Percentiles rank a stretch among this genome's conserved stretches.
Conservation (phyloP, 2,329 filamentous ascomycete genomes). For the Neofusicoccum sp. region DNA sequence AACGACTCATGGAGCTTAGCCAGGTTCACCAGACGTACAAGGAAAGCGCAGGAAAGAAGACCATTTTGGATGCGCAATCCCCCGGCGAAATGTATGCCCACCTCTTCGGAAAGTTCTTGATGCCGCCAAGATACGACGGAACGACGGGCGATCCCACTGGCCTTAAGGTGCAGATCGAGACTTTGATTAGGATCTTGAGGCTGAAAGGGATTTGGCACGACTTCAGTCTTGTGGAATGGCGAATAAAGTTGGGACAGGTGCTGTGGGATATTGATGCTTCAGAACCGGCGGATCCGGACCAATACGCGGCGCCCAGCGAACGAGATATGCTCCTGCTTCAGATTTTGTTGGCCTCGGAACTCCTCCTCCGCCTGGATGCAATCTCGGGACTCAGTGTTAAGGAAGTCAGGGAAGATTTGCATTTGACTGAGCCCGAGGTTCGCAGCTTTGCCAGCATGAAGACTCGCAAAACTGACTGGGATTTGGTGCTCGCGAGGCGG, state of each 20-base stretch:
- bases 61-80: slow-evolving; percentile 48
- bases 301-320: slow-evolving; percentile 36
- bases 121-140: slow-evolving; percentile 37
- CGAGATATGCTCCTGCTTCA: slow-evolving; percentile 56
- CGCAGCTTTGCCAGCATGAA: slow-evolving; percentile 46
- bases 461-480: slow-evolving; percentile 56
- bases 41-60: slow-evolving; percentile 56
- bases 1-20: slow-evolving; percentile 38
- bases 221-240: slow-evolving; percentile 72
- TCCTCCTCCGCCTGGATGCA: slow-evolving; percentile 55
- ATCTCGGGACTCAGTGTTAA: slow-evolving; percentile 33
- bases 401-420: slow-evolving; percentile 38
- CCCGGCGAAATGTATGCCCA: slow-evolving; percentile 52
- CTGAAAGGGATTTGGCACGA: slow-evolving; percentile 70
- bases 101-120: slow-evolving; percentile 44
- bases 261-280: slow-evolving; percentile 56
- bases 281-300: slow-evolving; percentile 15
- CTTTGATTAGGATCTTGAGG: slow-evolving; percentile 64
- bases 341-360: slow-evolving; percentile 53
- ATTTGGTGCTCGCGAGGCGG: slow-evolving; percentile 52
- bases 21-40: slow-evolving; percentile 55
- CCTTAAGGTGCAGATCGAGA: slow-evolving; percentile 67
- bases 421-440: slow-evolving; percentile 45
- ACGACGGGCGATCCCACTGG: slow-evolving; percentile 57
- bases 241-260: slow-evolving; percentile 69